Evolutionary conservation across 2,329 filamentous ascomycete genomes (phyloP), one percentile per base, ranked within the genome.

Genomic region (Venturia aucupariae): DNA sequence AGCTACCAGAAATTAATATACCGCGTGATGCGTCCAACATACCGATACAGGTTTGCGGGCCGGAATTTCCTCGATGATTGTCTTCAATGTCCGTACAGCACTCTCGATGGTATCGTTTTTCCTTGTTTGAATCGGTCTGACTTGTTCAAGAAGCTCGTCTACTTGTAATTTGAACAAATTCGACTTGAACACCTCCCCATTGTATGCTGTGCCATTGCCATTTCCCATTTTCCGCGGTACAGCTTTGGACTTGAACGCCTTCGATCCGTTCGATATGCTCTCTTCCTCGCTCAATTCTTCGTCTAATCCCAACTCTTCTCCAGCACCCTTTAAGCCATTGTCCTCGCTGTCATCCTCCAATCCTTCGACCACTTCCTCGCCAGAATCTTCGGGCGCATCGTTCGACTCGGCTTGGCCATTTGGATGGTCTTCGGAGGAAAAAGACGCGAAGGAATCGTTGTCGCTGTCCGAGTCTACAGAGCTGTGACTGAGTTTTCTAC

Each of bases 141-240:
- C 76, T 67, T 85, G 82, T 7, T 77, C 73, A 61, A 88, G 72
- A 65, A 89, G 76, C 68, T 88, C 85, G 67, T 88, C 84, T 41
- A 87, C 78, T 71, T 89, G 86, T 11, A 89, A 74, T 71, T 87
- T 87, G 76, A 89, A 88, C 65, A 87, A 76, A 71, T 81, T 86
- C 54, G 84, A 86, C 71, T 86, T 86, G 77, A 83, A 87, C n/a
- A 82, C 78, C 60, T 82, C 82, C 39, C 78, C 79, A 24, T 75
- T 76, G 70, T 80, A 82, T 11, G 17, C 64, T 42, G 64, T 60
- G 32, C 63, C 55, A 17, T 35, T 38, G 22, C 24, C 38, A 17
- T 51, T 13, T 48, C 64, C 27, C 8, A 32, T 17, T 55, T 39
- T 61, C 5, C 38, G 63, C n/a, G 13, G 32, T 19, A n/a, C 27